phyloP scores from a whole-genome alignment of 306 rosid species.

The Trifolium fragiferum region DNA sequence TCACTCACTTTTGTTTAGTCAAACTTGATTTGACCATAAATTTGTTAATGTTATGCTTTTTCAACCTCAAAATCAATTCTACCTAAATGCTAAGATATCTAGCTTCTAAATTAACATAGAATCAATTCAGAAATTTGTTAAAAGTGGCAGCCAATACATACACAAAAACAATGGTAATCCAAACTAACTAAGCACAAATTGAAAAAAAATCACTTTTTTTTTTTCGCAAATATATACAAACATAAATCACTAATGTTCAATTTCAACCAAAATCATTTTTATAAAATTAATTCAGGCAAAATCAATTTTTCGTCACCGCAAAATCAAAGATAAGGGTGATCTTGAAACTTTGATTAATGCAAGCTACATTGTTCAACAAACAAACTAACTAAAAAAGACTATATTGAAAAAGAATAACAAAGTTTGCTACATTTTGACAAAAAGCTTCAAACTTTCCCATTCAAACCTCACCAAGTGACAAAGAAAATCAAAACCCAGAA shows the following conservation, averaged over 20 bases:
- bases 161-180: background rate
- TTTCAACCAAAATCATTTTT: background rate
- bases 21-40: background rate
- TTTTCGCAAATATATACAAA: background rate
- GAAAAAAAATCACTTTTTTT: background rate
- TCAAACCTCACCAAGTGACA: conserved; percentile 1
- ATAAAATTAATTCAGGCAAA: background rate
- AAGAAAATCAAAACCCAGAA: conserved; percentile 28
- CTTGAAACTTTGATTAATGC: background rate
- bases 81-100: background rate
- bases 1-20: background rate
- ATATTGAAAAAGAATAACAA: background rate
- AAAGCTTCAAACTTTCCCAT: conserved; percentile 31
- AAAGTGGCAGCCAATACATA: background rate
- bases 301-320: background rate
- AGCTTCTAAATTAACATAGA: background rate
- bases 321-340: background rate
- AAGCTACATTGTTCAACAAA: conserved; percentile 1
- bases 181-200: background rate
- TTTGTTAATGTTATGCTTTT: background rate
- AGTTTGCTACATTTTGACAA: background rate
- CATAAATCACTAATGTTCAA: background rate
- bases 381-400: background rate
- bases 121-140: background rate
- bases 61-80: background rate